A percentile compares a stretch with the other conserved stretches of the same genome.
Evolutionary conservation across 495 filamentous ascomycete genomes (phyloP).

Genomic region (Xylaria longipes): DNA sequence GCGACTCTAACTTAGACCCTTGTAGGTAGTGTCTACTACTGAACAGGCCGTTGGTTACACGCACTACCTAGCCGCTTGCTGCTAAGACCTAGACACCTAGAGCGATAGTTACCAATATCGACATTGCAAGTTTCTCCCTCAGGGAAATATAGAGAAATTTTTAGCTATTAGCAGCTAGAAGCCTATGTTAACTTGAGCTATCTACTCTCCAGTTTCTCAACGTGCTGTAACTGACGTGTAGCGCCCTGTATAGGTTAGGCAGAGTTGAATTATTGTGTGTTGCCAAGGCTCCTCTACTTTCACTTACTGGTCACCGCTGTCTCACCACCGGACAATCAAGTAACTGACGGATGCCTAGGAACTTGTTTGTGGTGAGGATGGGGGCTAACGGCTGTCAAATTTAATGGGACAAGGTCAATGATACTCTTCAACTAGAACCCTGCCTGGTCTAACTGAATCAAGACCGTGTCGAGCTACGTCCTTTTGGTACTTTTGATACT

Average conservation of each 20-base stretch:
- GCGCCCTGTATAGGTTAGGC: neutral
- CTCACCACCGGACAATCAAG: neutral
- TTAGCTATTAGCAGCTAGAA: neutral
- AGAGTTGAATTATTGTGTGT: neutral
- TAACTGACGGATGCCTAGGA: neutral
- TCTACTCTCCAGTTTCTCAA: neutral
- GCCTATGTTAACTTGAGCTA: neutral
- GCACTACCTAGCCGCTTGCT: neutral
- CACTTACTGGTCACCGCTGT: neutral
- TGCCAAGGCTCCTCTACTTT: neutral
- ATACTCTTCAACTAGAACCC: neutral
- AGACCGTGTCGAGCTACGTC: neutral
- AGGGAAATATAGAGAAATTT: neutral
- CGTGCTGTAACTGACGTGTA: neutral
- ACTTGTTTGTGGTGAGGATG: neutral
- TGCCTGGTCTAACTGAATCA: neutral
- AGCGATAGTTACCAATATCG: neutral
- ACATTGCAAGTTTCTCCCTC: neutral
- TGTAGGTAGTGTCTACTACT: neutral
- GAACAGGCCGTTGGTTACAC: neutral
- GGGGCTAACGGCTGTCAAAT: neutral
- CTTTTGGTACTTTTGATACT: neutral
- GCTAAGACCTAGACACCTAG: neutral
- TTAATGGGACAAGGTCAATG: neutral
- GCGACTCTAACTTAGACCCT: neutral